Percentiles rank a stretch among this genome's conserved stretches.
Evolutionary conservation across 2,329 filamentous ascomycete species (phyloP).

Genomic region (Cercospora beticola): DNA sequence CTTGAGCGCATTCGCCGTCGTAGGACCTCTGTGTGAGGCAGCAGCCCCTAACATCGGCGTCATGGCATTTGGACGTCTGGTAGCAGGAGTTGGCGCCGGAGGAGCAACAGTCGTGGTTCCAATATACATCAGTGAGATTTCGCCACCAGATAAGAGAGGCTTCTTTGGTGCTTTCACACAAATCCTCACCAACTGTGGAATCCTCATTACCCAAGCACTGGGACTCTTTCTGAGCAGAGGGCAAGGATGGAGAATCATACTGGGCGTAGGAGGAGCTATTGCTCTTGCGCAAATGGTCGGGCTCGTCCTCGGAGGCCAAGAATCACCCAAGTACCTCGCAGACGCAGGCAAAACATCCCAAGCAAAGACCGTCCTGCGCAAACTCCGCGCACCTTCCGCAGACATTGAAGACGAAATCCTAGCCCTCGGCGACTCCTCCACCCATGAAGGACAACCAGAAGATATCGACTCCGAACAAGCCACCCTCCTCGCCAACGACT

Average conservation of each 20-base stretch:
- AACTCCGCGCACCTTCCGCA: conserved; percentile 67
- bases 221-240: conserved; percentile 85
- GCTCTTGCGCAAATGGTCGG: conserved; percentile 67
- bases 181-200: conserved; percentile 85
- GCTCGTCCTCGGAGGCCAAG: conserved; percentile 69
- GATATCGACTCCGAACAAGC: conserved; percentile 70
- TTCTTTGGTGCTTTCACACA: conserved; percentile 85
- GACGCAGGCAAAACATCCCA: conserved; percentile 59
- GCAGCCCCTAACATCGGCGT: conserved; percentile 65
- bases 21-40: conserved; percentile 75
- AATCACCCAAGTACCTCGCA: conserved; percentile 86
- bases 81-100: conserved; percentile 82
- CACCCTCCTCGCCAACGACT: conserved; percentile 34
- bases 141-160: conserved; percentile 60
- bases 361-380: conserved; percentile 69
- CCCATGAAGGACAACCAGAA: conserved; percentile 27
- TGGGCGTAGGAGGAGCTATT: conserved; percentile 70
- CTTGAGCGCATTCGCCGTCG: conserved; percentile 72
- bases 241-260: conserved; percentile 77
- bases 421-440: conserved; percentile 33
- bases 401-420: conserved; percentile 74
- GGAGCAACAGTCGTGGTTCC: conserved; percentile 90
- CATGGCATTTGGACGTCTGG: conserved; percentile 70
- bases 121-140: conserved; percentile 89
- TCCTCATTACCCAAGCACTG: conserved; percentile 76